Evolutionary conservation across 2,329 filamentous ascomycete genomes (phyloP), one percentile per base, ranked within the genome.

Genomic region (Xylariales sp.): DNA sequence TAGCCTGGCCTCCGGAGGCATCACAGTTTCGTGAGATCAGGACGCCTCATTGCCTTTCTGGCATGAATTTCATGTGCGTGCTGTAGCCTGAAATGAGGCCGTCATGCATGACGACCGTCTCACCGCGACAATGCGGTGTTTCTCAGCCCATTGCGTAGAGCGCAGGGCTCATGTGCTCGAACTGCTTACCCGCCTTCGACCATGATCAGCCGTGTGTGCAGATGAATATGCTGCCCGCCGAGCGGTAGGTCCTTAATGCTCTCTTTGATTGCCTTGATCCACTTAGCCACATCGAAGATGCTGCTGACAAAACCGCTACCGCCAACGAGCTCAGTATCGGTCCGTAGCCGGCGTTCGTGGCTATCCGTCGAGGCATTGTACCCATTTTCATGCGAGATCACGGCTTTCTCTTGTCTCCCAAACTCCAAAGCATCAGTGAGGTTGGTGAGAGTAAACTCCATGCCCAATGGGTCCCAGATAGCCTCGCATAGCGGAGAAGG

Each of bases 121-220:
- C 10, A 12, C 37, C 37, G 18, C 27, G 37, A 27, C 31, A 39
- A n/a, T 29, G 10, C 4, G 15, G 5, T 10, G 5, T 21, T 8
- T 39, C 16, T 27, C 37, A 39, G 15, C 37, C 37, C 27, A 39
- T 39, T 8, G 27, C 37, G 15, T 31, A 39, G 27, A 39, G 37
- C 8, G n/a, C 4, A 11, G 25, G 37, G 16, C 15, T 11, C 37
- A 31, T 20, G 22, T 39, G 37, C 12, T 31, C 37, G n/a, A 39
- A 6, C 3, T 15, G 37, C 4, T 15, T 14, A n/a, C 4, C 2
- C n/a, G 4, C 22, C 11, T 15, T 20, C 21, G 21, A 28, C 7
- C 2, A 38, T 38, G 2, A 38, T 14, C n/a, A n/a, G n/a, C n/a
- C n/a, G n/a, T n/a, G n/a, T n/a, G n/a, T n/a, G n/a, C n/a, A n/a